Percentiles rank a stretch among this genome's conserved stretches.
Conservation (phyloP, 1,139 yeast species). For the Candida sanyaensis region DNA sequence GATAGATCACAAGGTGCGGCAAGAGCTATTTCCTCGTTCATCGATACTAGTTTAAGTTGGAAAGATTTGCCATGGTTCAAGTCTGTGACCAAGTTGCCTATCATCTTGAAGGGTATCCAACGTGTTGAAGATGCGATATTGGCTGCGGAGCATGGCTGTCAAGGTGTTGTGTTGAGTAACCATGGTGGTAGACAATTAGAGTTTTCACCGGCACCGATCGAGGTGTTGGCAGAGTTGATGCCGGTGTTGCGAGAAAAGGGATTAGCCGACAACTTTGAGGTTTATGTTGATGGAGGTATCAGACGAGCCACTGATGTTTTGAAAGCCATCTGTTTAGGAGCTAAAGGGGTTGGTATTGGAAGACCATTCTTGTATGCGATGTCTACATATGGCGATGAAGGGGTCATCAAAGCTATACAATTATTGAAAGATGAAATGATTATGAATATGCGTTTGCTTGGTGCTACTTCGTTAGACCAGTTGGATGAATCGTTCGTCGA, state of each 20-base stretch:
- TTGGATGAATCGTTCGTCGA: slow-evolving; percentile 51
- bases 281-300: slow-evolving; percentile 66
- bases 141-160: slow-evolving; percentile 64
- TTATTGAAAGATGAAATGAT: slow-evolving; percentile 77
- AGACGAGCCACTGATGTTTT: slow-evolving; percentile 69
- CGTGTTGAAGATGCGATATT: slow-evolving; percentile 64
- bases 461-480: slow-evolving; percentile 67
- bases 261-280: slow-evolving; percentile 49
- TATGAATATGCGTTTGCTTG: slow-evolving; percentile 87
- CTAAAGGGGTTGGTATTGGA: slow-evolving; percentile 74
- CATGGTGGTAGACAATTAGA: slow-evolving; percentile 81
- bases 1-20: slow-evolving; percentile 86
- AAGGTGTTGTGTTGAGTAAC: slow-evolving; percentile 67
- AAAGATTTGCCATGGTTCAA: slow-evolving; percentile 61
- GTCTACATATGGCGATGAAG: slow-evolving; percentile 74
- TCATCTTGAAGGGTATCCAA: slow-evolving; percentile 71
- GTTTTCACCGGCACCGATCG: slow-evolving; percentile 66
- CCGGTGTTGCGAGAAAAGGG: slow-evolving; percentile 52
- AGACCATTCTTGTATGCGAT: slow-evolving; percentile 73
- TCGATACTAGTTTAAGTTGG: slow-evolving; percentile 80
- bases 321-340: slow-evolving; percentile 69
- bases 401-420: slow-evolving; percentile 77
- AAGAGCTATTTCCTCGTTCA: slow-evolving; percentile 78
- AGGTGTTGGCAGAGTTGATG: slow-evolving; percentile 64
- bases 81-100: slow-evolving; percentile 61